Base-by-base conservation (phyloP, 768 basidiomycete species). In the Amanita phalloides region DNA sequence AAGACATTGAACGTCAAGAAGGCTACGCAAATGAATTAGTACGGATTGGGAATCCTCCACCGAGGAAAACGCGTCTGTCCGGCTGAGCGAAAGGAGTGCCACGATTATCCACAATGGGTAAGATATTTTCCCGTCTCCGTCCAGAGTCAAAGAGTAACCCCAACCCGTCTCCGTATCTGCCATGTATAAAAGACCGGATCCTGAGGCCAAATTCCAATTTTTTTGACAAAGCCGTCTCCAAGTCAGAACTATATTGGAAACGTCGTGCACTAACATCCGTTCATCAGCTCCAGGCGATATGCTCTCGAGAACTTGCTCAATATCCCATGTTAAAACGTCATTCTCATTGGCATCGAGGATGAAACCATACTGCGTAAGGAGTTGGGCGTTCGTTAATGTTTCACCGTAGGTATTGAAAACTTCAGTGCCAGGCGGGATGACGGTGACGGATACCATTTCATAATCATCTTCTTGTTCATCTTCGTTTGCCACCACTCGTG, bases 331-430 rank as follows among this genome's bases (percentile, higher is more conserved):
- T 21, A 85, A 58, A n/a, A 67, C 60, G 58, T 89, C 86, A 54
- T 77, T 71, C 45, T 82, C 84, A 61, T 89, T 89, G 21, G 72
- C 79, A 43, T 88, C 82, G n/a, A 90, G 71, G 25, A 71, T 62
- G 60, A 90, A 90, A 0, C 88, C 88, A 62, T 90, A 90, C 55
- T 75, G 79, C 13, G 68, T 71, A 47, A 89, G 68, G 11, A 90
- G 73, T 58, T 80, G 67, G 1, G 85, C 78, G 60, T 89, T 90
- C 14, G 71, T 68, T 35, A 89, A 67, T 3, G 68, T 65, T 58
- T 77, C 76, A n/a, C 82, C 81, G 60, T 90, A 91, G 0, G 84
- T 84, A 63, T 91, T 91, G 71, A 80, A 90, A 20, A 88, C 69
- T 53, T 90, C 80, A 8, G 69, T 67, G 37, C 66, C 65, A 0